phyloP scores from a whole-genome alignment of 371 early-diverging fungal species.

The Mortierella sp. region DNA sequence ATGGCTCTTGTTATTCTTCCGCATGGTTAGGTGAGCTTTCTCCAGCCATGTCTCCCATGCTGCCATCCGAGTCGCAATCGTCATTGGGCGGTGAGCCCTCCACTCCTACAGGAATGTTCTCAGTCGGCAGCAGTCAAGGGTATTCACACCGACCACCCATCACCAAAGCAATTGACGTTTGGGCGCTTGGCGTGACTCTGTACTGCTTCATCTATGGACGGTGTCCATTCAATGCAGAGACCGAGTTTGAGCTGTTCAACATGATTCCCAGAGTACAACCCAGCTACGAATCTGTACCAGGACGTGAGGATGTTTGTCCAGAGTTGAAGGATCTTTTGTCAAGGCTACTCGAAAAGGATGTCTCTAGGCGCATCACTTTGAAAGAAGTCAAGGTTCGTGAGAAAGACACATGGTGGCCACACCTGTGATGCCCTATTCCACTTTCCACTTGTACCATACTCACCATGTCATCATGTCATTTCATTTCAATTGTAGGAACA shows the following conservation, averaged over 20 bases:
- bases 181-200: conserved; percentile 99
- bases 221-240: conserved; percentile 97
- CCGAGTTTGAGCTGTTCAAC: conserved; percentile 95
- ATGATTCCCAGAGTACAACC: conserved; percentile 81
- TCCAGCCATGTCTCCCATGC: conserved; percentile 38
- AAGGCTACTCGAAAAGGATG: conserved; percentile 87
- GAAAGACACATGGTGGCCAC: no score
- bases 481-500: conserved; percentile 60
- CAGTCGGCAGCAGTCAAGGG: conserved; percentile 14
- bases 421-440: neutral
- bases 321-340: conserved; percentile 72
- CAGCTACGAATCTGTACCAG: conserved; percentile 60
- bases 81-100: conserved; percentile 41
- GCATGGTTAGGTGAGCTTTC: conserved; percentile 45
- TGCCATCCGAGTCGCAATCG: conserved; percentile 38
- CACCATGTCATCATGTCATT: no score
- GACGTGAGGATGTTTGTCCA: conserved; percentile 27
- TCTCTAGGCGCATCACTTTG: conserved; percentile 82
- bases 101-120: conserved; percentile 34
- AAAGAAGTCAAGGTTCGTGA: conserved; percentile 80
- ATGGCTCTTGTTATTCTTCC: no score
- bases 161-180: conserved; percentile 95
- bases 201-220: conserved; percentile 96
- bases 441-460: neutral
- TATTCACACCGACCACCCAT: conserved; percentile 62